Percentiles rank a stretch among this genome's conserved stretches.
Evolutionary conservation across 164 flowering plant genomes (phyloP).

Genomic region (Litsea cubeba): DNA sequence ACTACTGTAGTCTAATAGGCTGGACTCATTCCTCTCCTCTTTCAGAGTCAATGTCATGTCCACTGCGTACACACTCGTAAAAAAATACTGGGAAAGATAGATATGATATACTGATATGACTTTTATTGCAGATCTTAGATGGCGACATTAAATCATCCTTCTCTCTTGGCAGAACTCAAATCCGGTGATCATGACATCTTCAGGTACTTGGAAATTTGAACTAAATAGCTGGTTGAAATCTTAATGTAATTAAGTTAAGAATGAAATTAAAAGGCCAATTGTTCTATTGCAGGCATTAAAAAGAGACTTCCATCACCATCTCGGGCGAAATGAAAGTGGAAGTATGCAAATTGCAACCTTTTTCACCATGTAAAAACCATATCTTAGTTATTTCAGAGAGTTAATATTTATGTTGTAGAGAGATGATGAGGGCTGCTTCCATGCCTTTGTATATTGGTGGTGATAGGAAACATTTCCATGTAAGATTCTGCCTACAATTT

Average conservation of each 20-base stretch:
- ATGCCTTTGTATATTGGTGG: slow-evolving; percentile 3
- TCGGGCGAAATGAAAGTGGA: background rate
- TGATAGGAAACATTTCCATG: slow-evolving; percentile 4
- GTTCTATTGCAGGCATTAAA: background rate
- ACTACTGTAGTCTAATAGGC: too few relatives aligned
- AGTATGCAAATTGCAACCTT: slow-evolving; percentile 1
- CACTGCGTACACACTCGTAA: too few relatives aligned
- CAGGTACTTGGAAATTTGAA: background rate
- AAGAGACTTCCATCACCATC: too few relatives aligned
- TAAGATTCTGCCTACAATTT: slow-evolving; percentile 5
- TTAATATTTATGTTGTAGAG: background rate
- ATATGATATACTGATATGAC: background rate
- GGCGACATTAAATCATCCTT: slow-evolving; percentile 73
- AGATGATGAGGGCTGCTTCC: slow-evolving; percentile 10
- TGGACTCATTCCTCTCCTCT: too few relatives aligned
- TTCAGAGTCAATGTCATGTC: too few relatives aligned
- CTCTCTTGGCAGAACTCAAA: slow-evolving; percentile 70
- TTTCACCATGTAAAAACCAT: background rate
- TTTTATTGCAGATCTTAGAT: slow-evolving; percentile 56
- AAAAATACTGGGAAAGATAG: background rate
- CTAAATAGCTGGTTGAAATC: background rate
- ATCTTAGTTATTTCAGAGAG: too few relatives aligned
- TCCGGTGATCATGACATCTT: slow-evolving; percentile 49
- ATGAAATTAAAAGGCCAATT: background rate
- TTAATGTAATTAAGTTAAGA: background rate